Conservation (phyloP, 192 early-diverging fungal species). For the Coemansia aciculifera region DNA sequence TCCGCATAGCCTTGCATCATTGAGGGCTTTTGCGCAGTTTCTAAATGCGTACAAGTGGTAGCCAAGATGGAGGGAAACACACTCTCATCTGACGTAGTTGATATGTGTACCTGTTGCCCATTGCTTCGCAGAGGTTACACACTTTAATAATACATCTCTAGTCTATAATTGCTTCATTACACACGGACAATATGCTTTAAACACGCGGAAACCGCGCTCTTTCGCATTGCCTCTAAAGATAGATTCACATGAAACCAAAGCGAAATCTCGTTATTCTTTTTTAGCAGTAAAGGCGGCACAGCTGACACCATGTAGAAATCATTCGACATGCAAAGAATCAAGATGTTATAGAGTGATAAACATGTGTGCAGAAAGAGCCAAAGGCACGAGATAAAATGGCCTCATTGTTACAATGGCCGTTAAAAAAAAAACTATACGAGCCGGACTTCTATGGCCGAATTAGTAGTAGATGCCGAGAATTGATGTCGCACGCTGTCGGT, state of each 20-base stretch:
- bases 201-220: background rate
- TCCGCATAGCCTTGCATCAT: background rate
- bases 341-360: background rate
- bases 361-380: background rate
- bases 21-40: background rate
- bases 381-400: background rate
- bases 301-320: conserved; percentile 7
- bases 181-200: background rate
- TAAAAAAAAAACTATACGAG: conserved; percentile 3
- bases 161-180: background rate
- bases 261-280: background rate
- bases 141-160: background rate
- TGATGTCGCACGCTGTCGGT: conserved; percentile 13
- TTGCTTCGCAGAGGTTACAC: background rate
- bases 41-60: background rate
- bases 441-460: conserved; percentile 20
- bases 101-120: background rate
- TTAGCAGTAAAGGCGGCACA: background rate
- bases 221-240: background rate
- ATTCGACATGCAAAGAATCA: background rate
- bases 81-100: background rate
- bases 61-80: background rate
- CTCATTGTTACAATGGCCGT: background rate
- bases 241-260: background rate
- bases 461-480: conserved; percentile 22